Conservation (phyloP, 1,139 yeast species). For the Geotrichum europaeum region DNA sequence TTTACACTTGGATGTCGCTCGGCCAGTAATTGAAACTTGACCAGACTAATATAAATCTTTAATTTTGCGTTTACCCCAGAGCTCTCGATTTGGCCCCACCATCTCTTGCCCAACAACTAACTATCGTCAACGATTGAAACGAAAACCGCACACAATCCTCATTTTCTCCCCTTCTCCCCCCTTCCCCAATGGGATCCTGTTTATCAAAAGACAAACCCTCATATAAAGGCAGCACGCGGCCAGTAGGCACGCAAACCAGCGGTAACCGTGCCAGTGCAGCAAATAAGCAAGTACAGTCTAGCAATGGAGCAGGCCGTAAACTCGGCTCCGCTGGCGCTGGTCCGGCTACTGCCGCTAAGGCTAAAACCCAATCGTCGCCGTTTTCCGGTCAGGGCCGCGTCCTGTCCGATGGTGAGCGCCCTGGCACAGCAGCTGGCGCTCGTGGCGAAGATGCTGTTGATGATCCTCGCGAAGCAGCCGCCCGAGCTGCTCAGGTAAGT, state of each 20-base stretch:
- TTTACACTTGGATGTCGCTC: neutral
- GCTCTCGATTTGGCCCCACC: too few species aligned
- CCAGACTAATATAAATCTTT: too few species aligned
- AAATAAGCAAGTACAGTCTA: neutral
- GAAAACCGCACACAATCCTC: neutral
- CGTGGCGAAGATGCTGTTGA: neutral
- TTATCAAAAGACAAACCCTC: conserved; percentile 10
- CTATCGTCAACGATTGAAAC: neutral
- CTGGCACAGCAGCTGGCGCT: neutral
- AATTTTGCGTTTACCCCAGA: too few species aligned
- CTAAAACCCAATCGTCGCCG: conserved; percentile 1
- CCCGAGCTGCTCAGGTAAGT: conserved; percentile 18
- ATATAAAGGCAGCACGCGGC: neutral
- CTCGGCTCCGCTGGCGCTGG: neutral
- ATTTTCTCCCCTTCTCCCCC: neutral
- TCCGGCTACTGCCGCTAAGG: neutral
- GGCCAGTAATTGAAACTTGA: neutral
- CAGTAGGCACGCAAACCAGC: conserved; percentile 1
- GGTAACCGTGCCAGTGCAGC: neutral
- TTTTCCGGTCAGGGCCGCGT: conserved; percentile 12
- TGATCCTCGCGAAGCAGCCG: conserved; percentile 17
- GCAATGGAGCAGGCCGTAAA: neutral
- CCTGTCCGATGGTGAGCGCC: neutral
- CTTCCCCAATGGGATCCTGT: conserved; percentile 12
- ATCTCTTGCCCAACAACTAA: neutral